Evolutionary conservation across 495 filamentous ascomycete species (phyloP).

Genomic region (Daldinia bambusicola): DNA sequence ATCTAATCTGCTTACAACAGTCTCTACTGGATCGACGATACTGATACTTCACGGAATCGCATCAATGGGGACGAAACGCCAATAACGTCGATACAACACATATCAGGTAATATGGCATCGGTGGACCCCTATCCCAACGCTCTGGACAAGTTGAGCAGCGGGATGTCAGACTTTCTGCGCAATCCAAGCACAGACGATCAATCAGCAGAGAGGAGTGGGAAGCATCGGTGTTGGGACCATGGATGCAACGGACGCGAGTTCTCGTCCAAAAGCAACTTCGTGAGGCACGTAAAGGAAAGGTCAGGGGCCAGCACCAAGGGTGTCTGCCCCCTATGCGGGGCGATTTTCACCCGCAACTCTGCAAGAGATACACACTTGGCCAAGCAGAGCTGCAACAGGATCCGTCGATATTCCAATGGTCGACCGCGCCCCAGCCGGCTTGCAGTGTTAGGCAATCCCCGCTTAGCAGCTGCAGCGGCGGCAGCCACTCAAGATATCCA

Average conservation of each 20-base stretch:
- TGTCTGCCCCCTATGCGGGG: conserved; percentile 84
- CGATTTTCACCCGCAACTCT: conserved; percentile 90
- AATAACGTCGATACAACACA: conserved; percentile 41
- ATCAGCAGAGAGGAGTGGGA: conserved; percentile 48
- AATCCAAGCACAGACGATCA: conserved; percentile 31
- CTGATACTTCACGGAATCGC: conserved; percentile 41
- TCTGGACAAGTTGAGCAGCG: conserved; percentile 39
- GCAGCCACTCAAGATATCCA: conserved; percentile 45
- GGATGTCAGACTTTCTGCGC: conserved; percentile 36
- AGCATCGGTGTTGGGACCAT: conserved; percentile 96
- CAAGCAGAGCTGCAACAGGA: conserved; percentile 49
- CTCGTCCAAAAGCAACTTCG: conserved; percentile 91
- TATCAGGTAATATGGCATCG: conserved; percentile 36
- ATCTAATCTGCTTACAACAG: conserved; percentile 26
- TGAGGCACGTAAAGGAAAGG: conserved; percentile 90
- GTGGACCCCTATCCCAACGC: conserved; percentile 32
- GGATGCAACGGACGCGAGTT: conserved; percentile 96
- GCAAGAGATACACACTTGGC: conserved; percentile 85
- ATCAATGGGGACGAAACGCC: conserved; percentile 43
- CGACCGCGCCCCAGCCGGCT: conserved; percentile 47
- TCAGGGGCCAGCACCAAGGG: conserved; percentile 87
- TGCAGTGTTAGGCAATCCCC: conserved; percentile 46
- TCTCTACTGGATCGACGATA: conserved; percentile 42
- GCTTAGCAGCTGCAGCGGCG: conserved; percentile 42
- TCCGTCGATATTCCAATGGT: conserved; percentile 48